A percentile compares a stretch with the other conserved stretches of the same genome.
phyloP scores from a whole-genome alignment of 495 filamentous ascomycete genomes.

The Aspergillus diversus region DNA sequence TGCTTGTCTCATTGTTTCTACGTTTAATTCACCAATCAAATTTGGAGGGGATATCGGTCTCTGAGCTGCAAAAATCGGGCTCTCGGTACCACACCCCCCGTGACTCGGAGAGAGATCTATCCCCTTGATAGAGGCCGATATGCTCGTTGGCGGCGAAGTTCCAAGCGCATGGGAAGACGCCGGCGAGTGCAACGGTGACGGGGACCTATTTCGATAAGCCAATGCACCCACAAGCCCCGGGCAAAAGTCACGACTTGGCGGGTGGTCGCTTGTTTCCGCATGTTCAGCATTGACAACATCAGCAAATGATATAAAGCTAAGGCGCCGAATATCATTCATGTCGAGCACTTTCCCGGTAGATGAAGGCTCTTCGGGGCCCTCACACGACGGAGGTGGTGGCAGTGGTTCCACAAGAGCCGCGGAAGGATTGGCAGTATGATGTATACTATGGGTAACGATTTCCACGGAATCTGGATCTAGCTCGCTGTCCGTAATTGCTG shows the following conservation, averaged over 20 bases:
- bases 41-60: constrained; percentile 13
- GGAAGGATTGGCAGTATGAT: constrained; percentile 8
- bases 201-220: constrained; percentile 13
- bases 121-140: constrained; percentile 18
- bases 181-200: constrained; percentile 15
- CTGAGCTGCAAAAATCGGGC: constrained; percentile 10
- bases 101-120: constrained; percentile 17
- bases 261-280: constrained; percentile 14
- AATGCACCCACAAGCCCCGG: background rate
- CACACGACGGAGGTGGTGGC: background rate
- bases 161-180: constrained; percentile 19
- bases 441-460: constrained; percentile 18
- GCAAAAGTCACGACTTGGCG: background rate
- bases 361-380: constrained; percentile 7
- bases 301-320: constrained; percentile 22
- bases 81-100: constrained; percentile 12
- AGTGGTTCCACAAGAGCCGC: background rate
- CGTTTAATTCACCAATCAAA: constrained; percentile 14
- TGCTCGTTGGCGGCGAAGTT: constrained; percentile 20
- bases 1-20: constrained; percentile 21
- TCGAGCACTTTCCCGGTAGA: background rate
- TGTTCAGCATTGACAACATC: constrained; percentile 21
- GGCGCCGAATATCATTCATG: constrained; percentile 10
- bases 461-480: constrained; percentile 18
- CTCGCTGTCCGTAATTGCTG: constrained; percentile 15